Base-by-base conservation (phyloP, 345 rosid species). In the Turritis glabra region DNA sequence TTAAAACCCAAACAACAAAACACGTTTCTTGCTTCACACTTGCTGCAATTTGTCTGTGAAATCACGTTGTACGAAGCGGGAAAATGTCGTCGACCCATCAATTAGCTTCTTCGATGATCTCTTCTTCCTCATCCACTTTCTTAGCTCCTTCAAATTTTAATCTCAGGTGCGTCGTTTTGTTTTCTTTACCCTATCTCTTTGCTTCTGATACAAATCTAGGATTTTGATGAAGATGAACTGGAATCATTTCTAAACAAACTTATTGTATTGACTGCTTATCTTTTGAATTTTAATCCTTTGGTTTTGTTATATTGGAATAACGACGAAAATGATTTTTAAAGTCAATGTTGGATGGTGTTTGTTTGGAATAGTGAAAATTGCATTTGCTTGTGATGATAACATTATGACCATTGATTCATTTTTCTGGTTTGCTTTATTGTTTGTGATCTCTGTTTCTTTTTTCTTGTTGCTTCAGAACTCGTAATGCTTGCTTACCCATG, bases 91-190 rank as follows among this genome's bases (percentile, higher is more conserved):
- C 35, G 33, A 58, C 58, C 10, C 55, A 77, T 48, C 80, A 77
- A 1, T 19, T 77, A 66, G 4, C 62, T 48, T 50, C 73, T 57
- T 72, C 64, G 2, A 59, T 77, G 73, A 72, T 77, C 40, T 77
- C 77, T 48, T 66, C 81, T 41, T 77, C 81, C 2, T 66, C 81
- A 32, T 77, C 81, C 5, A 59, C 69, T 32, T 66, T 77, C 59
- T 51, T 77, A 48, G 50, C 77, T 1, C 64, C 73, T 77, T 77
- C 77, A 7, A 58, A 25, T 72, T 72, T 77, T 2, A 72, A 65
- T 66, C 52, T 0, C 69, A 71, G 81, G 81, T 77, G 23, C 43
- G 71, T 64, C 41, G 38, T 23, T 22, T 14, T 35, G 2, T 21
- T 3, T 7, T 40, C 23, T 2, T 29, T n/a, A 27, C 55, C 25